Evolutionary conservation across 78 protist genomes (phyloP).

Genomic region (Andalucia godoyi): DNA sequence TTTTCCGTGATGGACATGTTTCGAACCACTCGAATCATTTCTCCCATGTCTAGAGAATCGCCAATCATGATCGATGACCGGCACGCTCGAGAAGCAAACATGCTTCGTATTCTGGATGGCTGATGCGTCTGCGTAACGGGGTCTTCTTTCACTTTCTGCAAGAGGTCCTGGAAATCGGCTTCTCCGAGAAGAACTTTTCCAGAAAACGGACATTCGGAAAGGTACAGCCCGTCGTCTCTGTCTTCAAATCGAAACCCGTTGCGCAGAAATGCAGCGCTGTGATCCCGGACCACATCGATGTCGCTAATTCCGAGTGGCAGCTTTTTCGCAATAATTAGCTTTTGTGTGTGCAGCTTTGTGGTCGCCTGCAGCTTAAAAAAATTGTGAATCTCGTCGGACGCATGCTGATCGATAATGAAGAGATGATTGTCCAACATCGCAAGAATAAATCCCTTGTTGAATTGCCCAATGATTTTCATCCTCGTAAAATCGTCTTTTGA

Average conservation of each 20-base stretch:
- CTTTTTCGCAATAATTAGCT: constrained; percentile 6
- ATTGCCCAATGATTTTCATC: constrained; percentile 83
- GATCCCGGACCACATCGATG: background rate
- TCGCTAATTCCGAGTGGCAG: constrained; percentile 7
- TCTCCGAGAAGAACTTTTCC: background rate
- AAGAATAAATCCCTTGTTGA: constrained; percentile 84
- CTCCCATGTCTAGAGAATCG: constrained; percentile 15
- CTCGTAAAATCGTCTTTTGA: constrained; percentile 32
- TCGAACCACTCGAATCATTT: constrained; percentile 40
- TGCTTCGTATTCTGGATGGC: constrained; percentile 38
- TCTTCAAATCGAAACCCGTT: background rate
- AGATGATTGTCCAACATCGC: constrained; percentile 51
- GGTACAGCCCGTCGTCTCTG: background rate
- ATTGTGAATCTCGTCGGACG: constrained; percentile 88
- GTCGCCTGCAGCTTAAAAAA: constrained; percentile 44
- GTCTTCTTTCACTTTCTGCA: background rate
- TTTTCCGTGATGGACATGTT: constrained; percentile 45
- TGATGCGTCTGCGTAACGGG: background rate
- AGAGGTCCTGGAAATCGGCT: background rate
- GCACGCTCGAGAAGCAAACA: constrained; percentile 87
- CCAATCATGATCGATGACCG: constrained; percentile 81
- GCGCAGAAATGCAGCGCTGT: background rate
- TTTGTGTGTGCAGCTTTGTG: constrained; percentile 10
- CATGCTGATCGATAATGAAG: constrained; percentile 89
- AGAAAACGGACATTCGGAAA: background rate